Percentiles rank a stretch among this genome's conserved stretches.
Evolutionary conservation across 2,329 filamentous ascomycete species (phyloP).

Genomic region (Colletotrichum sp.): DNA sequence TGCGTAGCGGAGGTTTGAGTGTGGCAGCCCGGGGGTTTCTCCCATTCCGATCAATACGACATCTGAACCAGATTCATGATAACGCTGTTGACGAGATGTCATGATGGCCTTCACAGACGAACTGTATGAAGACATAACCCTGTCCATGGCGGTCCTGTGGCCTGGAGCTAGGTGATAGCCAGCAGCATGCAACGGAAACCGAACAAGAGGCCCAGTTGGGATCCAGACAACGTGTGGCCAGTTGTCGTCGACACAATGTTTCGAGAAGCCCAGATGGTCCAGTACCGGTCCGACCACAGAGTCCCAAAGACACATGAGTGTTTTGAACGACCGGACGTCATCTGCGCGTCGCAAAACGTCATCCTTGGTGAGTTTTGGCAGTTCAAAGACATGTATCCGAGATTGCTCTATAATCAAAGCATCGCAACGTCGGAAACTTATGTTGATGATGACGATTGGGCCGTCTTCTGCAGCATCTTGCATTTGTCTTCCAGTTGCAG

Average conservation of each 20-base stretch:
- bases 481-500: slow-evolving; percentile 23
- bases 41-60: slow-evolving; percentile 34
- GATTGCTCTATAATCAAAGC: slow-evolving; percentile 30
- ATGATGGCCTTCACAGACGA: slow-evolving; percentile 37
- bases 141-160: slow-evolving; percentile 32
- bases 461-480: slow-evolving; percentile 25
- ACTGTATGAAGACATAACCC: slow-evolving; percentile 43
- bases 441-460: slow-evolving; percentile 35
- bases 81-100: slow-evolving; percentile 12
- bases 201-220: slow-evolving; percentile 30
- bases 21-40: not conserved
- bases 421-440: slow-evolving; percentile 31
- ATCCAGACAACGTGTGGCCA: slow-evolving; percentile 40
- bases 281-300: slow-evolving; percentile 29
- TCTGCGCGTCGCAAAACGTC: not conserved
- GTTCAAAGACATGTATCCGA: slow-evolving; percentile 19
- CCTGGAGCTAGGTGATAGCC: slow-evolving; percentile 29
- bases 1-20: slow-evolving; percentile 21
- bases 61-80: not conserved
- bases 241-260: not conserved
- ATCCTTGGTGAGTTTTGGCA: slow-evolving; percentile 17
- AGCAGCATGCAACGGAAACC: slow-evolving; percentile 38
- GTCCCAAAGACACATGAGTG: slow-evolving; percentile 37
- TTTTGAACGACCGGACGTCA: not conserved
- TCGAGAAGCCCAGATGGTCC: slow-evolving; percentile 27